A percentile compares a stretch with the other conserved stretches of the same genome.
phyloP scores from a whole-genome alignment of 805 yeast species.

The Pichia insulana region DNA sequence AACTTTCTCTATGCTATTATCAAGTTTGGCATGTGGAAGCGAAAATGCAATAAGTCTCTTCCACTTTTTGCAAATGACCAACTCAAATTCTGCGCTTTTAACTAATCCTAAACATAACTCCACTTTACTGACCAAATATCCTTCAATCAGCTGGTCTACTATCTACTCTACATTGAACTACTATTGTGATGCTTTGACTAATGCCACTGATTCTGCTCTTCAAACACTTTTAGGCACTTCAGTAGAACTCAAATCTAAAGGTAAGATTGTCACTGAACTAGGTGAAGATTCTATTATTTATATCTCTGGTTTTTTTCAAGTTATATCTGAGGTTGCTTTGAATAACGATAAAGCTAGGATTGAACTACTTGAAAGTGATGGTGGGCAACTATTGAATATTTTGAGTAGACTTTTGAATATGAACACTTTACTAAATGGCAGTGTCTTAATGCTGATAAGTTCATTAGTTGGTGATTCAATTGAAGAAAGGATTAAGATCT shows the following conservation, averaged over 20 bases:
- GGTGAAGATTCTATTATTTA: conserved; percentile 76
- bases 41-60: conserved; percentile 44
- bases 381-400: conserved; percentile 23
- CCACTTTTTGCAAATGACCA: conserved; percentile 35
- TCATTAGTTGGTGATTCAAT: conserved; percentile 43
- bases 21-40: conserved; percentile 61
- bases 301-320: conserved; percentile 62
- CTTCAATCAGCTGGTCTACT: conserved; percentile 30
- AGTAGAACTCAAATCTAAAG: conserved; percentile 1
- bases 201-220: neutral
- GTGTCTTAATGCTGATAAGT: conserved; percentile 47
- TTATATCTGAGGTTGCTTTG: conserved; percentile 46
- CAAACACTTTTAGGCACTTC: conserved; percentile 3
- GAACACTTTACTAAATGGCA: conserved; percentile 32
- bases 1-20: conserved; percentile 68
- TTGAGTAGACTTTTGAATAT: conserved; percentile 21
- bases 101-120: conserved; percentile 10
- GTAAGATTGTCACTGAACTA: conserved; percentile 40
- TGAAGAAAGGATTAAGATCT: conserved; percentile 38
- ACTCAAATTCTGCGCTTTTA: conserved; percentile 12
- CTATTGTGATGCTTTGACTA: conserved; percentile 24
- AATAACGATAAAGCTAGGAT: conserved; percentile 29
- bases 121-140: conserved; percentile 20
- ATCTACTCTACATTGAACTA: conserved; percentile 28
- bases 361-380: conserved; percentile 27